phyloP scores from a whole-genome alignment of 164 flowering plant genomes.

The Magnolia sinica region DNA sequence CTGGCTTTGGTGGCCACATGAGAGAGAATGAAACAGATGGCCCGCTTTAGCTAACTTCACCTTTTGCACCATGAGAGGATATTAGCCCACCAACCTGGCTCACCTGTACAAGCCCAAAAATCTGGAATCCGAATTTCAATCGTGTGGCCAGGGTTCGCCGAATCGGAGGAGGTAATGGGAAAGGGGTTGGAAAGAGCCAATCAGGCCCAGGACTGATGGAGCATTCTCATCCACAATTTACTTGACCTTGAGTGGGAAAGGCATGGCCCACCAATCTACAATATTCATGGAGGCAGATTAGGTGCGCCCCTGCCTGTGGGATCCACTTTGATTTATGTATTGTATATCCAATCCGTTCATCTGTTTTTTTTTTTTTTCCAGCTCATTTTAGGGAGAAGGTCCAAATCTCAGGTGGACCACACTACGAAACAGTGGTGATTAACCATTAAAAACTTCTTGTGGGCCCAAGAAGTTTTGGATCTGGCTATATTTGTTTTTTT shows the following conservation, averaged over 20 bases:
- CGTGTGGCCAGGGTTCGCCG: background rate
- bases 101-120: background rate
- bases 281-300: background rate
- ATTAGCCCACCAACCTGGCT: background rate
- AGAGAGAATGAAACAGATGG: background rate
- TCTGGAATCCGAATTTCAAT: background rate
- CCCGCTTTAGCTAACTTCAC: background rate
- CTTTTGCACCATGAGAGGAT: background rate
- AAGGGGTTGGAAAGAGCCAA: background rate
- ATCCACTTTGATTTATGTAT: too few species aligned
- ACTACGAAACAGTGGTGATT: too few species aligned
- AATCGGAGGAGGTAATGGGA: background rate
- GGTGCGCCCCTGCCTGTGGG: background rate
- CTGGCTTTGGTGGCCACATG: background rate
- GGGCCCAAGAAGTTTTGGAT: too few species aligned
- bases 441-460: background rate
- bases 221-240: constrained; percentile 3
- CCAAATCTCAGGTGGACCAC: too few species aligned
- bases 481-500: too few species aligned
- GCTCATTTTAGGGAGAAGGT: too few species aligned
- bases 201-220: background rate
- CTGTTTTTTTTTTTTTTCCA: too few species aligned
- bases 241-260: background rate
- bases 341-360: too few species aligned
- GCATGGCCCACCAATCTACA: background rate